Evolutionary conservation across 2,329 filamentous ascomycete genomes (phyloP), one percentile per base, ranked within the genome.

Genomic region (Ustulina deusta): DNA sequence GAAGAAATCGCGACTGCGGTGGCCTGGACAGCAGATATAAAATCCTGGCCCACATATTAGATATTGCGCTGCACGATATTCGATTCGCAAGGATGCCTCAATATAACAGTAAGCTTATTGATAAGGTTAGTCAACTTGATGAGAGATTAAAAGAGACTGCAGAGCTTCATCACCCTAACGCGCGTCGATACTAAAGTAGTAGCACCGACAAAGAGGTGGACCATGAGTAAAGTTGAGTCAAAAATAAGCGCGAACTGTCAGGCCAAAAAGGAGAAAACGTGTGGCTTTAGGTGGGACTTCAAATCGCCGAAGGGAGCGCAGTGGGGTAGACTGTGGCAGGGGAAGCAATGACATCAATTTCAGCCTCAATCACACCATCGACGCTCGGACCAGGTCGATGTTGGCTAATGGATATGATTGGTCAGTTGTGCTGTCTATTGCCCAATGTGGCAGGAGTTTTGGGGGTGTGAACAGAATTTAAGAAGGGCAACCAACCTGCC

Each of bases 361-460:
- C 58, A 72, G 72, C 65, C 66, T 69, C 66, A 63, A 73, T 73
- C 72, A 73, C 72, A 71, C 66, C 72, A 73, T 73, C 70, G 70
- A 69, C 55, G 70, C 68, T 68, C 34, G 69, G 64, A 36, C 66
- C 70, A 71, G 6, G 40, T 27, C 15, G 4, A 34, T 10, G 15
- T 7, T n/a, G n/a, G n/a, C n/a, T n/a, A n/a, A 3, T 13, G 0
- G 38, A 42, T 42, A 2, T 69, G 55, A 73, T 73, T 73, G 71
- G 71, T 13, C 58, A 64, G 22, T 29, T 22, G 3, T 0, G 48
- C 38, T 51, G 10, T 42, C 7, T 13, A 64, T 64, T 17, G 29
- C 71, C 71, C 29, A 64, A 71, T 69, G 49, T 3, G 70, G 71
- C 61, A 61, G 52, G 62, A 65, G 44, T 51, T 56, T 34, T 62